Percentiles rank a stretch among this genome's conserved stretches.
Conservation (phyloP, 2,329 filamentous ascomycete species). For the Clarireedia paspali region DNA sequence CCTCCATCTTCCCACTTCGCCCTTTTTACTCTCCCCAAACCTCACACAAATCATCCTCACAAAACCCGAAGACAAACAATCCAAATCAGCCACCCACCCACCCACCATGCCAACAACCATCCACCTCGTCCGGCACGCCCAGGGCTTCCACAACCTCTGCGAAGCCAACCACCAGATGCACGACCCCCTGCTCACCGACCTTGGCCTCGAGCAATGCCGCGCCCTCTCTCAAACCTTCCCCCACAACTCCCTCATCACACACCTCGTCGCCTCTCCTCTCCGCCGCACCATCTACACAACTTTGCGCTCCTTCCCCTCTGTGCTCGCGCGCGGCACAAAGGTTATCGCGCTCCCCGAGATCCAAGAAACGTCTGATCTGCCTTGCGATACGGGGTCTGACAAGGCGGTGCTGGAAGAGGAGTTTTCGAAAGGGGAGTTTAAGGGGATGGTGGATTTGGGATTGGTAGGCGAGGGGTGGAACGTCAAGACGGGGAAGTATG, state of each 20-base stretch:
- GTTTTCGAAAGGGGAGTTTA: constrained; percentile 38
- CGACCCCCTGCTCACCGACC: constrained; percentile 71
- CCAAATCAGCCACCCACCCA: neutral
- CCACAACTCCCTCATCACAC: constrained; percentile 54
- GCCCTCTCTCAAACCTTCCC: constrained; percentile 56
- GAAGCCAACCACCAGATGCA: constrained; percentile 60
- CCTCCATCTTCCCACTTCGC: no score
- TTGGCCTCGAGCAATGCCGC: constrained; percentile 69
- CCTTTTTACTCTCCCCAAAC: no score
- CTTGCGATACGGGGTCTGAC: constrained; percentile 68
- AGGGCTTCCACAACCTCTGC: constrained; percentile 75
- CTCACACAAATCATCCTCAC: no score
- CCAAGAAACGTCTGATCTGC: constrained; percentile 69
- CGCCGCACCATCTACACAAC: constrained; percentile 76
- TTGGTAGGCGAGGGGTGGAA: neutral
- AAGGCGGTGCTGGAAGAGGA: constrained; percentile 47
- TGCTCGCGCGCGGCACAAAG: constrained; percentile 32
- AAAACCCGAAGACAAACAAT: neutral
- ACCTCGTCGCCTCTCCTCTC: constrained; percentile 72
- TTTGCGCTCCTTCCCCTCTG: constrained; percentile 57
- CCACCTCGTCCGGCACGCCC: constrained; percentile 65
- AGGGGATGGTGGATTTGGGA: neutral
- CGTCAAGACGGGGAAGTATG: constrained; percentile 24
- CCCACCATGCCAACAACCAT: constrained; percentile 34
- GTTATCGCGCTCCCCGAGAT: constrained; percentile 64